Evolutionary conservation across 768 basidiomycete genomes (phyloP), one percentile per base, ranked within the genome.

Genomic region (Chiua virens): DNA sequence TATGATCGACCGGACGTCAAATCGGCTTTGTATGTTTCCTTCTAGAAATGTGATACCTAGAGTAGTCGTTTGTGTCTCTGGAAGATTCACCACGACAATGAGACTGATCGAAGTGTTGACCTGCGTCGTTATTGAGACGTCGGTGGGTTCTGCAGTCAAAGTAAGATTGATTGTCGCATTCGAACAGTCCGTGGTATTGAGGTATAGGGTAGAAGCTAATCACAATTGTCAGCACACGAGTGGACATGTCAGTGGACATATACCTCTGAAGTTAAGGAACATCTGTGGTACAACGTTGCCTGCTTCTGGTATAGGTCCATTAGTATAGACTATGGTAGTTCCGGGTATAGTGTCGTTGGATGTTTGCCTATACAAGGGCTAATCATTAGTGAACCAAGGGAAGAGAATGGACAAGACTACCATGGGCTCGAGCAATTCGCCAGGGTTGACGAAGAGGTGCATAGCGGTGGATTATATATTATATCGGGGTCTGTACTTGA

Each of bases 261-360:
- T 56, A 81, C 82, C 82, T 70, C 71, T 72, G 66, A 83, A 81
- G 28, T 68, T 71, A 48, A 85, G 61, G 58, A 83, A 84, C 69
- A 83, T 70, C 51, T 84, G 83, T 2, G 81, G 82, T 50, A 81
- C 64, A 35, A 80, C 71, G 49, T 75, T 64, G 20, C 63, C 72
- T 15, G 74, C 66, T 36, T 64, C 66, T 35, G 72, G 59, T 56
- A 71, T 69, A 6, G 79, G 77, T 2, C 82, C 81, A 39, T 63
- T 53, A 18, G 79, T 78, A 34, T 73, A 66, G 23, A 68, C 57
- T 10, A 59, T 8, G 17, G 57, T 44, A 2, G 46, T 54, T 11
- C 56, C 65, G 20, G 50, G 30, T 37, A 38, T 25, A 4, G 54
- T 49, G 47, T 50, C 39, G 11, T 61, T 65, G 3, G 57, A 52